A percentile compares a stretch with the other conserved stretches of the same genome.
Evolutionary conservation across 495 filamentous ascomycete species (phyloP).

Genomic region (Xylaria longipes): DNA sequence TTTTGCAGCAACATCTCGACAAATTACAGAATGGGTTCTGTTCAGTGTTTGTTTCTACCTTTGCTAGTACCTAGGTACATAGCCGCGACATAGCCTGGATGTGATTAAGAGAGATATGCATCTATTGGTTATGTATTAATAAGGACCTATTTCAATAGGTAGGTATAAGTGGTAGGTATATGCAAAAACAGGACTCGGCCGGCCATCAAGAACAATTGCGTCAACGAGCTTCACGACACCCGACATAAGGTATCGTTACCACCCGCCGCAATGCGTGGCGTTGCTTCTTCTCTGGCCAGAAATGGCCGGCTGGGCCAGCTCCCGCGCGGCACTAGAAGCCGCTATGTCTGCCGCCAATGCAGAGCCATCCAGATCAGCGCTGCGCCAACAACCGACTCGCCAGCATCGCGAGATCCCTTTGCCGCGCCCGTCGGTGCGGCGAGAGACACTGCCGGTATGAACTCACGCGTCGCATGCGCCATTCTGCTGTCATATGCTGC

Average conservation of each 20-base stretch:
- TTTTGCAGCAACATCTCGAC: neutral
- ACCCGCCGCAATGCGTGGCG: slow-evolving; percentile 33
- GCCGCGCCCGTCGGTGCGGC: slow-evolving; percentile 42
- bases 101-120: neutral
- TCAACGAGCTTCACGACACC: slow-evolving; percentile 26
- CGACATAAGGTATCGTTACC: slow-evolving; percentile 3
- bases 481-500: neutral
- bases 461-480: slow-evolving; percentile 25
- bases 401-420: slow-evolving; percentile 52
- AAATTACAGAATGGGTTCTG: neutral
- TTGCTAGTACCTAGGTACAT: too few relatives aligned
- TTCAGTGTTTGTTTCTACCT: too few relatives aligned
- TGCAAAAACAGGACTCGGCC: neutral
- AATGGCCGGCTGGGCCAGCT: slow-evolving; percentile 29
- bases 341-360: slow-evolving; percentile 55
- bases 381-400: slow-evolving; percentile 56
- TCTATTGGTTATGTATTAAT: neutral
- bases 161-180: too few relatives aligned
- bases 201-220: slow-evolving; percentile 22
- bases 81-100: neutral
- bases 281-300: slow-evolving; percentile 34
- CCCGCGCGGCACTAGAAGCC: slow-evolving; percentile 24
- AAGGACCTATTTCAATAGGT: neutral
- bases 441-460: slow-evolving; percentile 49
- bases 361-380: slow-evolving; percentile 61